Evolutionary conservation across 371 early-diverging fungal genomes (phyloP), one percentile per base, ranked within the genome.

Genomic region (Lichtheimia ramosa): DNA sequence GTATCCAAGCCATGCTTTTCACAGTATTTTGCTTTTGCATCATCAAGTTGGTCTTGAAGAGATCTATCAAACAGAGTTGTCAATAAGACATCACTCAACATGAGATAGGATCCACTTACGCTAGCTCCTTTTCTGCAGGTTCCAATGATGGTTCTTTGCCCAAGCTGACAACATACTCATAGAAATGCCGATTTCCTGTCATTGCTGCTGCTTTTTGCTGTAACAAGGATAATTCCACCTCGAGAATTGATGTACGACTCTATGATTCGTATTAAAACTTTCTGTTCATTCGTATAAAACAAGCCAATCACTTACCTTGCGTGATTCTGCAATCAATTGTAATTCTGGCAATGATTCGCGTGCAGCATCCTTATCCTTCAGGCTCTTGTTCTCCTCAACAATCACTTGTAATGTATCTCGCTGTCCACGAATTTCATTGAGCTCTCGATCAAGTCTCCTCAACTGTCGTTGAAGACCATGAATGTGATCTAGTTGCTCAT

Each of bases 331-430:
- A 43, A 93, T 71, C 25, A 79, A 71, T 28, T 58, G 40, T 42
- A 64, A 40, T 48, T 69, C 67, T 0, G 53, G 43, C 1, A 55
- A 48, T 0, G 69, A 66, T 0, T 56, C 62, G n/a, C 67, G 42
- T 59, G 87, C 89, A 15, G 80, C 75, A 46, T 84, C 79, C 55
- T 84, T 76, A 46, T 84, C 79, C 55, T 84, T 91, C 58, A 87
- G 88, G 16, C 89, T 79, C 34, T 81, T 85, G 42, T 85, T 79
- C 40, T 87, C 83, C 43, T 93, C 93, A 6, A 90, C 75, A 40
- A 75, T 71, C 8, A 83, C 81, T 64, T 91, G 91, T 21, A 93
- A 79, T 41, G 78, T 75, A 72, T 96, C 95, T 42, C 97, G 86
- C 55, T 88, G 83, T 43, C 83, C 83, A 43, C 95, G 87, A 51